Conservation (phyloP, 1,284 basidiomycete species). For the Coniferiporia weirii region DNA sequence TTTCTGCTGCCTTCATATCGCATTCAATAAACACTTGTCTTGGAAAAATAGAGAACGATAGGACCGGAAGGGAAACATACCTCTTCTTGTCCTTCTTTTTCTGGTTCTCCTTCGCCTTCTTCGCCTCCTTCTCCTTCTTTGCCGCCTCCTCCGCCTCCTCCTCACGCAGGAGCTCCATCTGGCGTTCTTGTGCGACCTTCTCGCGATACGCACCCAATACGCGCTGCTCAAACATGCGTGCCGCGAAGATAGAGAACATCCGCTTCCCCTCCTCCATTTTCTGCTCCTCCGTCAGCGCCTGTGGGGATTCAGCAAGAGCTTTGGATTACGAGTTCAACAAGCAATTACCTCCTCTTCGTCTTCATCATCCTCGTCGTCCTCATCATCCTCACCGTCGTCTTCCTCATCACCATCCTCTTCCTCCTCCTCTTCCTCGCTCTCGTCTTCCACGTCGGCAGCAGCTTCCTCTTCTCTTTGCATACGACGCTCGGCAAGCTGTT, state of each 20-base stretch:
- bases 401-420: slow-evolving; percentile 46
- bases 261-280: slow-evolving; percentile 98
- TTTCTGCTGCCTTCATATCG: slow-evolving; percentile 71
- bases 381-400: slow-evolving; percentile 34
- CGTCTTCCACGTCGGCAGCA: slow-evolving; percentile 62
- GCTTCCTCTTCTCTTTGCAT: slow-evolving; percentile 93
- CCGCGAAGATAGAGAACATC: slow-evolving; percentile 99
- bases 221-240: slow-evolving; percentile 98
- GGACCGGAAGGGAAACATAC: slow-evolving; percentile 39
- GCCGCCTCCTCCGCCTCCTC: slow-evolving; percentile 89
- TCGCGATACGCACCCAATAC: slow-evolving; percentile 92
- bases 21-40: slow-evolving; percentile 5
- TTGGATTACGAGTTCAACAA: slow-evolving; percentile 17
- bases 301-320: slow-evolving; percentile 14
- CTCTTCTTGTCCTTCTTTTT: slow-evolving; percentile 98
- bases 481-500: slow-evolving; percentile 92
- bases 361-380: slow-evolving; percentile 42
- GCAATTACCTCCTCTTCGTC: slow-evolving; percentile 33
- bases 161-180: slow-evolving; percentile 81
- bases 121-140: slow-evolving; percentile 77
- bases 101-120: slow-evolving; percentile 83
- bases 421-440: slow-evolving; percentile 48
- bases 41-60: slow-evolving; percentile 13
- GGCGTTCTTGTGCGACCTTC: slow-evolving; percentile 87
- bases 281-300: slow-evolving; percentile 82